Evolutionary conservation across 768 basidiomycete genomes (phyloP).

Genomic region (Mycena galopus): DNA sequence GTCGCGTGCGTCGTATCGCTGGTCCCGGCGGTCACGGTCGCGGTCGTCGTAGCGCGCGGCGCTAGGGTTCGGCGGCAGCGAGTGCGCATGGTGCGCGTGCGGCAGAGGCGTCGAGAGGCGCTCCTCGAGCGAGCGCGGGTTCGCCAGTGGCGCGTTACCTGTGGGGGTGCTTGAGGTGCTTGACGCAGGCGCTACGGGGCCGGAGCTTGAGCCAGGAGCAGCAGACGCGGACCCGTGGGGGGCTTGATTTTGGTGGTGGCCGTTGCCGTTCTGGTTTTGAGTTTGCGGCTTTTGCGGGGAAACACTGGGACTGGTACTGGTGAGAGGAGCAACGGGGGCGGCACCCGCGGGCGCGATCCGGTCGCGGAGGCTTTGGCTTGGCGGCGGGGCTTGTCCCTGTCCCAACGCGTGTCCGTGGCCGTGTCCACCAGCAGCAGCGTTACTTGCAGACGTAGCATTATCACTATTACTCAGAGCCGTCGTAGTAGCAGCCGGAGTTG

Average conservation of each 20-base stretch:
- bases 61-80: neutral
- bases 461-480: no score
- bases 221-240: slow-evolving; percentile 4
- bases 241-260: slow-evolving; percentile 25
- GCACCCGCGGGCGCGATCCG: slow-evolving; percentile 30
- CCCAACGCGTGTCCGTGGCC: neutral
- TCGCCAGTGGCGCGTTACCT: slow-evolving; percentile 6
- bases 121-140: slow-evolving; percentile 35
- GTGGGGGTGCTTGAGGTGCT: slow-evolving; percentile 21
- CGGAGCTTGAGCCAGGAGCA: slow-evolving; percentile 14
- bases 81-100: neutral
- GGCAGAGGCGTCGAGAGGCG: slow-evolving; percentile 30
- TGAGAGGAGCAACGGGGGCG: neutral
- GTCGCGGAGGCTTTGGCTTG: slow-evolving; percentile 29
- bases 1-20: neutral
- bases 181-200: slow-evolving; percentile 2
- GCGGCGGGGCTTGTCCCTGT: slow-evolving; percentile 20
- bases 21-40: neutral
- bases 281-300: neutral
- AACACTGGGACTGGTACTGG: neutral
- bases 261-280: neutral
- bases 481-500: slow-evolving; percentile 16
- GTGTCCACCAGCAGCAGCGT: neutral
- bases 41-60: slow-evolving; percentile 30
- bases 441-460: slow-evolving; percentile 2